Conservation (phyloP, 495 filamentous ascomycete species). For the Parmelia sp. region DNA sequence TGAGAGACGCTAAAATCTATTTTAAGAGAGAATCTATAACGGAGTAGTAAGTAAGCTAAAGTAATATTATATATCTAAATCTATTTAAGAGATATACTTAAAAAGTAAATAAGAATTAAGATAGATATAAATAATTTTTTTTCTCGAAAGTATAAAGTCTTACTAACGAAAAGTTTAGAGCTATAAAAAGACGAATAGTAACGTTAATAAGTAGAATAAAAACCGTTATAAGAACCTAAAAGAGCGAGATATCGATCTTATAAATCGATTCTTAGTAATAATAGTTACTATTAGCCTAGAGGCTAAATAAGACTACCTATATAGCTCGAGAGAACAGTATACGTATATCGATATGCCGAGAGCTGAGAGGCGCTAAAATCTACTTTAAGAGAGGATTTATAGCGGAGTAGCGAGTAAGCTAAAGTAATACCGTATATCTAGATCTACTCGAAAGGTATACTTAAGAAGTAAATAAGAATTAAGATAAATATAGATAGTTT, state of each 20-base stretch:
- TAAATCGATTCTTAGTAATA: too few species aligned
- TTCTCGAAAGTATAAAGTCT: too few species aligned
- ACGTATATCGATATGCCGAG: background rate
- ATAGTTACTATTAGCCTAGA: background rate
- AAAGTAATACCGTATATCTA: background rate
- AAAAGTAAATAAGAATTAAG: background rate
- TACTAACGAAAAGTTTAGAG: too few species aligned
- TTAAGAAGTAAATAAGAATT: background rate
- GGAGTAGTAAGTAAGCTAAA: background rate
- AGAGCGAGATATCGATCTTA: too few species aligned
- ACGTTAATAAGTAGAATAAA: too few species aligned
- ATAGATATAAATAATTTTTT: background rate
- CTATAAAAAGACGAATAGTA: too few species aligned
- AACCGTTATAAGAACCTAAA: too few species aligned
- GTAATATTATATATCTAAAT: background rate
- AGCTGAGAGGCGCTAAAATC: slow-evolving; percentile 18
- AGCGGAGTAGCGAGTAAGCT: background rate
- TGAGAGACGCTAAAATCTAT: background rate
- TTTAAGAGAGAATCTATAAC: background rate
- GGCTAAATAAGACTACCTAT: background rate
- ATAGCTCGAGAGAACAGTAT: slow-evolving; percentile 1
- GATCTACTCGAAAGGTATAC: background rate
- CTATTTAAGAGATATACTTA: background rate
- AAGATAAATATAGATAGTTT: too few species aligned
- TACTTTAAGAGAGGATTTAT: background rate